Base-by-base conservation (phyloP, 495 filamentous ascomycete species). In the Thozetella sp. region DNA sequence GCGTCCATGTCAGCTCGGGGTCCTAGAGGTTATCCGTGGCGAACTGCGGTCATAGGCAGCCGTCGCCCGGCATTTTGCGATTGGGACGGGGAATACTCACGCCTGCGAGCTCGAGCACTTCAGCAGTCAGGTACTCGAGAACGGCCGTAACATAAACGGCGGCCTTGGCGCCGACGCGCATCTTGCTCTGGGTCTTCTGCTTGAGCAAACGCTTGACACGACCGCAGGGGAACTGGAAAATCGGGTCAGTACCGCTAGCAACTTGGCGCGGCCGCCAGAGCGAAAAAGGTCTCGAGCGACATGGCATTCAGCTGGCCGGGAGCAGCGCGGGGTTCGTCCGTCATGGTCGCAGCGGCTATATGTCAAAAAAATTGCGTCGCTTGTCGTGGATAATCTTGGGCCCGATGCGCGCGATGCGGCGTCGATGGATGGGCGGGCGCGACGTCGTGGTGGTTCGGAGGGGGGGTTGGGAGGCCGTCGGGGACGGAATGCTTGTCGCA, bases 161-260 rank as follows among this genome's bases (percentile, higher is more conserved):
- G 58, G 95, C 95, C 83, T 99, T 99, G 66, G 95, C 95, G 67
- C 95, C 96, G 64, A 99, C 96, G 80, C 95, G 94, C 93, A 97
- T 98, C 85, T 98, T 98, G 78, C 97, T 96, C 68, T 97, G 95
- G 23, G 95, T 98, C 79, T 97, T 97, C 77, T 95, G 95, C 86
- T 97, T 97, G 71, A 99, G 82, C 83, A 97, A 97, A 80, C 95
- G 93, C 88, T 99, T 99, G 71, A 99, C 93, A 89, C 95, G 96
- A 78, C 95, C 95, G 73, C 95, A 99, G 43, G 95, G 95, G 80
- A 99, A 99, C 96, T 99, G 72, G 59, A 63, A 23, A 55, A 40
- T 23, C 37, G 24, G 53, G 20, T 63, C 64, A 64, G 85, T 67
- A 80, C 77, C 51, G 57, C 45, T 48, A 43, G 46, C 34, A 20